Evolutionary conservation across 129 eudicot species (phyloP), one percentile per base, ranked within the genome.

Genomic region (Daucus carota): DNA sequence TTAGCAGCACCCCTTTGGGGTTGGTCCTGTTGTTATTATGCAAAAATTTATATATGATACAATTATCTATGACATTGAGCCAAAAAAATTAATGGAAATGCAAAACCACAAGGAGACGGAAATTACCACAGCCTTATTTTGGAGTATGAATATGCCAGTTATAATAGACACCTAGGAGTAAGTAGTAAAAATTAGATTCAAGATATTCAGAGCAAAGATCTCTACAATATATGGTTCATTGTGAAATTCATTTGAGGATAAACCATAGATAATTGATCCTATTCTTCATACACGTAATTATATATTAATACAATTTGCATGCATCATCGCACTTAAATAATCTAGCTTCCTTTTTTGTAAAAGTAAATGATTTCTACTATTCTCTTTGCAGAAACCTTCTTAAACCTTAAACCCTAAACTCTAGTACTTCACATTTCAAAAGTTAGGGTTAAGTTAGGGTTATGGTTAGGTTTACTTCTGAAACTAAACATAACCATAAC

Each of bases 1-100:
- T 94, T 94, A 10, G 98, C 98, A 50, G 97, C 96, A 68, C 98
- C 98, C 75, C 98, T 84, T 85, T 94, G 90, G 75, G 76, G 83
- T 86, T 91, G 98, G 18, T 81, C 96, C 98, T 93, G 80, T 59
- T 14, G 44, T 75, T 66, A 43, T 69, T 66, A 34, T 52, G 52
- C 40, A 40, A 40, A 17, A 8, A 18, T 38, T 70, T 36, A 69
- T 18, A n/a, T 1, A 46, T 10, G 47, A 76, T 1, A 22, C 29
- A 10, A 42, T 45, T 26, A 29, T 48, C 31, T 36, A 24, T 62
- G 29, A 40, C 29, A 66, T 16, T 16, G 10, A 47, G 16, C 10
- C 57, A 10, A 10, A 8, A 47, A 47, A 47, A 10, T 16, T 16
- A 8, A 47, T 8, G 16, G 12, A 10, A 10, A 60, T 47, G 42